phyloP scores from a whole-genome alignment of 2,329 filamentous ascomycete genomes.

The Apiospora rasikravindrae region DNA sequence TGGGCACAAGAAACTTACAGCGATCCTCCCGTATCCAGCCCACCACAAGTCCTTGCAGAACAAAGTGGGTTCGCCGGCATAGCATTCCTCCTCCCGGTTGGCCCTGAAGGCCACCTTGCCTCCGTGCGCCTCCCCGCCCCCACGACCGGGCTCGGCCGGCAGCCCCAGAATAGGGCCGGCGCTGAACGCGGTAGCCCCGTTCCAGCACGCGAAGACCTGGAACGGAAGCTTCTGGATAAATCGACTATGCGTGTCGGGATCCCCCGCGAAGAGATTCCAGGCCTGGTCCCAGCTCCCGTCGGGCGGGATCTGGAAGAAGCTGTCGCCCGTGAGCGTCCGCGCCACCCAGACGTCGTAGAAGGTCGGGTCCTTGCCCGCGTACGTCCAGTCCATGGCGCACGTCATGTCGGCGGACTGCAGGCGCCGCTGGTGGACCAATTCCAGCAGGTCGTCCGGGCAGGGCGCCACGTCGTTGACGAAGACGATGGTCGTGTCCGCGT shows the following conservation, averaged over 20 bases:
- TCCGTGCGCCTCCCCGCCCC: neutral
- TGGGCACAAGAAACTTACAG: slow-evolving; percentile 41
- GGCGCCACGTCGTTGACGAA: slow-evolving; percentile 61
- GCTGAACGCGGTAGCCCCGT: slow-evolving; percentile 56
- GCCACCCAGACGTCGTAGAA: slow-evolving; percentile 66
- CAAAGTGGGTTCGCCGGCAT: slow-evolving; percentile 58
- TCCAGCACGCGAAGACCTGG: slow-evolving; percentile 68
- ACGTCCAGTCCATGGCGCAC: slow-evolving; percentile 65
- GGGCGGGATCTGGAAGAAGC: slow-evolving; percentile 58
- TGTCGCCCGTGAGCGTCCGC: slow-evolving; percentile 56
- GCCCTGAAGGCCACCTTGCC: slow-evolving; percentile 50
- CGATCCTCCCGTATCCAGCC: slow-evolving; percentile 55
- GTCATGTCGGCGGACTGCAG: slow-evolving; percentile 58
- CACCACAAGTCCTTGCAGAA: slow-evolving; percentile 64
- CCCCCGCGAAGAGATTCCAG: slow-evolving; percentile 59
- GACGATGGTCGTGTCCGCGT: slow-evolving; percentile 49
- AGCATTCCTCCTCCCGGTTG: slow-evolving; percentile 51
- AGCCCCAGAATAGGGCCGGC: slow-evolving; percentile 51
- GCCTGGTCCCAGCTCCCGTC: slow-evolving; percentile 55
- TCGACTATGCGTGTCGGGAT: slow-evolving; percentile 41
- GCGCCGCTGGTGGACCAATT: slow-evolving; percentile 55
- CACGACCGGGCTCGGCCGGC: neutral
- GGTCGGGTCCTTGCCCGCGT: slow-evolving; percentile 46
- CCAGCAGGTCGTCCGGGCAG: slow-evolving; percentile 62
- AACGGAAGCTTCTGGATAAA: slow-evolving; percentile 50